Evolutionary conservation across 78 protist genomes (phyloP), one percentile per base, ranked within the genome.

Genomic region (Dictyostelium capitatum): DNA sequence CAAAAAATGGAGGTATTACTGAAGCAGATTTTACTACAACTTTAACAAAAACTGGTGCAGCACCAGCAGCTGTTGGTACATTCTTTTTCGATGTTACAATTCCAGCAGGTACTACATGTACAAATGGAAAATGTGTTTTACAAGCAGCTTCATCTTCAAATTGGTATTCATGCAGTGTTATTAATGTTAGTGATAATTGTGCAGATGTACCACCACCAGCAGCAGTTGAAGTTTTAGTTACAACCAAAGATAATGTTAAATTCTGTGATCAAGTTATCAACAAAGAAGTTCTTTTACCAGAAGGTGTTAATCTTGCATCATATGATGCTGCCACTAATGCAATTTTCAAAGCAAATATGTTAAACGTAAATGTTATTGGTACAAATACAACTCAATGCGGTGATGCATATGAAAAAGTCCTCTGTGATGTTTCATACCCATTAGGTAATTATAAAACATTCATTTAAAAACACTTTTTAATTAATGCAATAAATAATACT

Each of bases 341-440:
- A 12, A 46, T 82, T 54, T 87, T 53, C 56, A 11, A 48, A 19
- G 12, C 57, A 1, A 48, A 87, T 25, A 25, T 87, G 47, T n/a
- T 17, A 19, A 87, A 87, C 78, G 59, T 57, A 77, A 2, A 3
- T 12, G 84, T 87, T 37, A 59, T 87, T n/a, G 64, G 28, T 5
- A 48, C 50, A 30, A 59, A 59, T 30, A 56, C 57, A 8, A 7
- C 93, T 37, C 5, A 46, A 30, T 87, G 92, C 10, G 57, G 78
- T 23, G 1, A 41, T 30, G 2, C 19, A 15, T 77, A 64, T 12
- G 32, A 53, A 19, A 41, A 51, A 30, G 51, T 78, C 64, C 11
- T 87, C 48, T 87, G 93, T 64, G 72, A 23, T 15, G 6, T 25
- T 19, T 50, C 41, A 28, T 87, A 77, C 93, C 93, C 93, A 87